Evolutionary conservation across 441 rosid species (phyloP), one percentile per base, ranked within the genome.

Genomic region (Erysimum pusillum): DNA sequence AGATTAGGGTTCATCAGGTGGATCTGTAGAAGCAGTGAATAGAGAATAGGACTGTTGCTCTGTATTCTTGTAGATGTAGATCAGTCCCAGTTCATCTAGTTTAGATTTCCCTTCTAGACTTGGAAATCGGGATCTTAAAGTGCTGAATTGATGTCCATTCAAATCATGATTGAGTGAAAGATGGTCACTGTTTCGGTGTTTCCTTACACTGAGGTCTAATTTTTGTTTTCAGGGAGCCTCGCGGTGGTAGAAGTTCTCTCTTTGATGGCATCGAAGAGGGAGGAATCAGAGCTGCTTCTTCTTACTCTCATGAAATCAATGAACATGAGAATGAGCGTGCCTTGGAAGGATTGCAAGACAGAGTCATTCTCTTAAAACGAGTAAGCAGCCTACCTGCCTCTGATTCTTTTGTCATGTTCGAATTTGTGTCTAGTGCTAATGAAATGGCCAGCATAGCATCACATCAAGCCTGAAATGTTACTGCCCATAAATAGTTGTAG

Each of bases 211-310:
- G 67, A 60, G 42, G n/a, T 52, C 6, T 59, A 6, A 46, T 54
- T 68, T 22, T 76, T 42, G 14, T 7, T 34, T 76, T 63, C 85
- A 96, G 98, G 90, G 98, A 96, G 73, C 71, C 76, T 52, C 94
- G 94, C 59, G 87, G 81, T 76, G 84, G 80, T 52, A 90, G 88
- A 85, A 81, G 86, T 57, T 83, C 92, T 48, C 97, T 93, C 49
- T 96, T 92, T 81, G 98, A 96, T 81, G 94, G 97, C 63, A 87
- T 91, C n/a, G 97, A 92, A 81, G 99, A 96, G 78, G 98, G 98
- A 80, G 98, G 99, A 74, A 87, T 91, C 74, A 87, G 96, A 81
- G 92, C 93, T 53, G 83, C 98, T 6, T 76, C 98, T 79, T 86
- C 95, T 20, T 93, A 87, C 85, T 85, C 98, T 31, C 94, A 88